A percentile compares a stretch with the other conserved stretches of the same genome.
These are phyloP conservation scores for Septoria linicola DNA, from an alignment of 2,329 filamentous ascomycete genomes.

Conservation along the genomic window DNA sequence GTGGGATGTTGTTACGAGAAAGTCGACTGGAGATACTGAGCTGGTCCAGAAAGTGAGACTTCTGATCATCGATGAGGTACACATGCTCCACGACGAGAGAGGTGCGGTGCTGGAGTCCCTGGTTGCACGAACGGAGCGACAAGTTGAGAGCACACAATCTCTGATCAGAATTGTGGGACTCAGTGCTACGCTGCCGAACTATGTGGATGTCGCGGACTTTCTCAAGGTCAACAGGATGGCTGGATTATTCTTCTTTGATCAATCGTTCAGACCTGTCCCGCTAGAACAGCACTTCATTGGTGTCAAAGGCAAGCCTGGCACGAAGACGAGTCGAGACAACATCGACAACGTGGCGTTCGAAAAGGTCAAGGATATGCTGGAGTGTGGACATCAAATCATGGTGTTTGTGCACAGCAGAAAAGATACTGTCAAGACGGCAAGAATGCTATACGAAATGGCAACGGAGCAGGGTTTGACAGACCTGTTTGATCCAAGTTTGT, in stretches of 20 bases:
- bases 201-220: slow-evolving; percentile 94
- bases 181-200: slow-evolving; percentile 94
- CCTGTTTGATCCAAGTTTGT: slow-evolving; percentile 75
- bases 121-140: slow-evolving; percentile 88
- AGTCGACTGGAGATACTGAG: slow-evolving; percentile 95
- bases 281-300: slow-evolving; percentile 97
- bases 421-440: slow-evolving; percentile 86
- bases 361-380: slow-evolving; percentile 91
- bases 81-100: slow-evolving; percentile 98
- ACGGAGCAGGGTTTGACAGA: slow-evolving; percentile 75
- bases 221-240: slow-evolving; percentile 91
- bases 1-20: slow-evolving; percentile 97
- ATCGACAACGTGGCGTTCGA: slow-evolving; percentile 85
- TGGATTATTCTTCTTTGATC: slow-evolving; percentile 95
- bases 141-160: slow-evolving; percentile 97
- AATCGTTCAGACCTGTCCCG: slow-evolving; percentile 91
- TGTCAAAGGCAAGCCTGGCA: slow-evolving; percentile 84
- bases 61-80: slow-evolving; percentile 96
- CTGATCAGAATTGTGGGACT: slow-evolving; percentile 94
- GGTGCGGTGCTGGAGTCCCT: slow-evolving; percentile 94
- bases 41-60: slow-evolving; percentile 95
- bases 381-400: slow-evolving; percentile 94
- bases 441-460: slow-evolving; percentile 82
- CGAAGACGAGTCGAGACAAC: slow-evolving; percentile 81
- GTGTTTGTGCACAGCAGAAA: slow-evolving; percentile 97